Evolutionary conservation across 2,329 filamentous ascomycete genomes (phyloP).

Genomic region (Hypoxylon sp.): DNA sequence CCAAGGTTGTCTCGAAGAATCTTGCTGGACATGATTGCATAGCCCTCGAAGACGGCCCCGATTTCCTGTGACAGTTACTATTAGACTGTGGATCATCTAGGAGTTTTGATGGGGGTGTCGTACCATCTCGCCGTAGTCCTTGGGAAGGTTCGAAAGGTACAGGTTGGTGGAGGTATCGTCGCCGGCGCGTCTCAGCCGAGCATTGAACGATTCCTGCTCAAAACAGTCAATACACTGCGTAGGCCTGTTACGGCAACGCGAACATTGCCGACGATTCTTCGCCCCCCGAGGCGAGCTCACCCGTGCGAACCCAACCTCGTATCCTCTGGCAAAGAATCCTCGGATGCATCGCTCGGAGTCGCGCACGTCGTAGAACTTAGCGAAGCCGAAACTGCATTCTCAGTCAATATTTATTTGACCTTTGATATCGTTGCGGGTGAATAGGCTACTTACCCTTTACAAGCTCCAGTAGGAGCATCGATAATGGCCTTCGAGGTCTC

Average conservation of each 20-base stretch:
- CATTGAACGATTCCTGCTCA: constrained; percentile 93
- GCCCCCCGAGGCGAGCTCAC: constrained; percentile 61
- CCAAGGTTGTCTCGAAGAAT: constrained; percentile 93
- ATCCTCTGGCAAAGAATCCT: constrained; percentile 92
- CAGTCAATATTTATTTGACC: constrained; percentile 40
- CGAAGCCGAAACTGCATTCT: constrained; percentile 85
- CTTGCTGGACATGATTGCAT: constrained; percentile 90
- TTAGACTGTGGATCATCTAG: constrained; percentile 30
- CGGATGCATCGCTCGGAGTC: constrained; percentile 97
- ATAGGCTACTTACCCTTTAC: constrained; percentile 81
- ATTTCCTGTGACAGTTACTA: constrained; percentile 66
- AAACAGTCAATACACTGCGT: constrained; percentile 31
- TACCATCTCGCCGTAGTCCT: constrained; percentile 90
- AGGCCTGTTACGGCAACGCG: background rate
- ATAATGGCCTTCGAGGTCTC: constrained; percentile 99
- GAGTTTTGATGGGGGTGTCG: constrained; percentile 49
- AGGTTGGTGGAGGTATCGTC: constrained; percentile 93
- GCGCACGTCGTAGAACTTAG: constrained; percentile 88
- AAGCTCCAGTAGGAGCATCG: constrained; percentile 89
- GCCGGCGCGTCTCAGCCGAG: constrained; percentile 89
- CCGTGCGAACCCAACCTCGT: constrained; percentile 96
- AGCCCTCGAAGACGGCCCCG: constrained; percentile 81
- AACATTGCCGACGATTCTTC: constrained; percentile 1
- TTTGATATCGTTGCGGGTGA: background rate
- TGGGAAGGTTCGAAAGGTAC: constrained; percentile 97